Percentiles rank a stretch among this genome's conserved stretches.
Evolutionary conservation across 2,329 filamentous ascomycete species (phyloP).

Genomic region (Westerdykella ornata): DNA sequence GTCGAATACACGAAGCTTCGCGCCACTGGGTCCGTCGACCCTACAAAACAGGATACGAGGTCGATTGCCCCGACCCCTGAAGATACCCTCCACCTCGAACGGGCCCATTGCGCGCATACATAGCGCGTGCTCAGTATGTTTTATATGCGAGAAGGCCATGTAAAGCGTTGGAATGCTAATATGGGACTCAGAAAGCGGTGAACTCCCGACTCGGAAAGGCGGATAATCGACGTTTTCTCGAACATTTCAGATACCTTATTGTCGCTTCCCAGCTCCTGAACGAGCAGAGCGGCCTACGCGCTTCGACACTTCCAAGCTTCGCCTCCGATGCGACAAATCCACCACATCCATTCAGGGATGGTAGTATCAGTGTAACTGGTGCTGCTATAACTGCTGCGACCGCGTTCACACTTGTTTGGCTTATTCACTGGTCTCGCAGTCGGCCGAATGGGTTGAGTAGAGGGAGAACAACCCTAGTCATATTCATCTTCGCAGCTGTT

Average conservation of each 20-base stretch:
- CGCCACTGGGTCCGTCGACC: slow-evolving; percentile 45
- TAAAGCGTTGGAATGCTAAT: slow-evolving; percentile 8
- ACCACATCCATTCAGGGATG: slow-evolving; percentile 34
- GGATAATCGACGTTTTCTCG: slow-evolving; percentile 79
- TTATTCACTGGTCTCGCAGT: slow-evolving; percentile 63
- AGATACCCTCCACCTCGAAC: slow-evolving; percentile 30
- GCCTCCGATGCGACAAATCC: slow-evolving; percentile 17
- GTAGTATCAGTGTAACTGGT: slow-evolving; percentile 54
- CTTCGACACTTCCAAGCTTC: slow-evolving; percentile 25
- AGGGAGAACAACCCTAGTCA: slow-evolving; percentile 45
- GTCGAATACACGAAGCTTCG: slow-evolving; percentile 37
- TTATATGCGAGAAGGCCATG: neutral
- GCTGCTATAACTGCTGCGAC: slow-evolving; percentile 58
- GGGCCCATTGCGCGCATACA: slow-evolving; percentile 36
- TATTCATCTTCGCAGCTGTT: slow-evolving; percentile 47
- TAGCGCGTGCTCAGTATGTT: slow-evolving; percentile 34
- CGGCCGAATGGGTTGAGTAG: slow-evolving; percentile 50
- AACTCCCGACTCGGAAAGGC: slow-evolving; percentile 66
- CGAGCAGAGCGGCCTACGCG: slow-evolving; percentile 45
- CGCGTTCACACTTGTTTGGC: slow-evolving; percentile 57
- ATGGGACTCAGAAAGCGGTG: slow-evolving; percentile 54
- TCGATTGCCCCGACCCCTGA: slow-evolving; percentile 45
- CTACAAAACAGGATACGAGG: slow-evolving; percentile 46
- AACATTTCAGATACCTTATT: slow-evolving; percentile 88
- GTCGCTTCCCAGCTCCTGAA: slow-evolving; percentile 85